Base-by-base conservation (phyloP, 106 monocot species). In the Dendrobium catenatum region DNA sequence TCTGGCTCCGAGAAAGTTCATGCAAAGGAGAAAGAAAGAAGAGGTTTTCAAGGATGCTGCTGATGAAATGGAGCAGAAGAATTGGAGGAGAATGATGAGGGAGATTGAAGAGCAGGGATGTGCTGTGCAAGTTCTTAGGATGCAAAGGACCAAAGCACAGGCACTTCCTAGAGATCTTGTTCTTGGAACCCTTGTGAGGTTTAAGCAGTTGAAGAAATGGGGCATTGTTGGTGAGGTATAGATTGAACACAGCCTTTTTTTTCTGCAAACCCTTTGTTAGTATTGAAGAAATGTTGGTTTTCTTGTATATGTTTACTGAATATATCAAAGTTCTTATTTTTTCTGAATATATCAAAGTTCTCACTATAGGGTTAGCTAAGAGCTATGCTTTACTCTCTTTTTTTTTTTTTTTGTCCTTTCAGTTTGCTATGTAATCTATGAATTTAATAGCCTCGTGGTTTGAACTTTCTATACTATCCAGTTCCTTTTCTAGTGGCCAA, bases 141-240 rank as follows among this genome's bases (percentile, higher is more conserved):
- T 42, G 55, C 88, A 91, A 64, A 86, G 86, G 76, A 61, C 78
- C 17, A 87, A 84, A 67, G 83, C 79, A 4, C 85, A 84, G 27
- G 81, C 88, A 75, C 89, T 95, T 58, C 93, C 98, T n/a, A 89
- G 81, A 80, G 89, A 87, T 82, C 83, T 93, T 73, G 87, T 99
- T 68, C 85, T 99, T 48, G 98, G 98, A 41, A 99, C 98, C 19
- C 87, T 99, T 42, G 79, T 89, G 44, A 85, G 95, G 64, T 99
- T 99, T 80, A 99, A 99, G 89, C 98, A 99, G 84, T 79, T 95
- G 47, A 99, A 88, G 87, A 93, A 85, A 79, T 95, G 98, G 98
- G 85, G 87, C 26, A 73, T 95, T 86, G 95, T 99, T 79, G 83
- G 87, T 56, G 93, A 98, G 92, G 96, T 94, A 92, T 84, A 18